Percentiles rank a stretch among this genome's conserved stretches.
Evolutionary conservation across 2,329 filamentous ascomycete species (phyloP).

Genomic region (Cylindrodendrum hubeiense): DNA sequence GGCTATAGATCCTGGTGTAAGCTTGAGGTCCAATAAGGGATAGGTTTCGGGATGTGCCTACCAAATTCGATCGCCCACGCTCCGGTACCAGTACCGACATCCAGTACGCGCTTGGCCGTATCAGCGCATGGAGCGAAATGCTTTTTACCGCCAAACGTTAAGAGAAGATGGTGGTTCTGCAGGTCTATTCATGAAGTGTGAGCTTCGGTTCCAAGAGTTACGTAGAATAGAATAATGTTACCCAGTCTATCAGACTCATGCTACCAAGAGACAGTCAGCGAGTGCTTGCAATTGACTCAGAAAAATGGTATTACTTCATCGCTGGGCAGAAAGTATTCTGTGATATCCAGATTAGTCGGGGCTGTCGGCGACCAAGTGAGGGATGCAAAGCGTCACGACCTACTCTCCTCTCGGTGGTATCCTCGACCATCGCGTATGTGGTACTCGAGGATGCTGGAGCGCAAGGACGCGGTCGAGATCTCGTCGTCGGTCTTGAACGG

Average conservation of each 20-base stretch:
- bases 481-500: slow-evolving; percentile 15
- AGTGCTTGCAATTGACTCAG: rapidly evolving
- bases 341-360: rapidly evolving
- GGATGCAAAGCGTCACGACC: rapidly evolving
- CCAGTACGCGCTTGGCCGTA: slow-evolving; percentile 24
- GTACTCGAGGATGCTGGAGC: slow-evolving; percentile 31
- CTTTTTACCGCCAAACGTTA: slow-evolving; percentile 26
- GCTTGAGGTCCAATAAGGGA: neutral
- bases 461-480: slow-evolving; percentile 29
- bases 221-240: rapidly evolving
- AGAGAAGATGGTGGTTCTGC: slow-evolving; percentile 27
- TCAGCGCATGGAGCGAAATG: slow-evolving; percentile 22
- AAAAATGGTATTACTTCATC: slow-evolving; percentile 9
- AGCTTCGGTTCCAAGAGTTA: neutral
- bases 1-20: slow-evolving; percentile 4
- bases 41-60: neutral
- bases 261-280: neutral
- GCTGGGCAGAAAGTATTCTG: slow-evolving; percentile 32
- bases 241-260: slow-evolving; percentile 32
- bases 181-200: slow-evolving; percentile 4
- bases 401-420: slow-evolving; percentile 27
- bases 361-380: neutral
- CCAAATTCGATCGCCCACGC: slow-evolving; percentile 34
- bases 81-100: slow-evolving; percentile 31
- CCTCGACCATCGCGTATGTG: slow-evolving; percentile 27